Base-by-base conservation (phyloP, 441 rosid genomes). In the Biscutella laevigata region DNA sequence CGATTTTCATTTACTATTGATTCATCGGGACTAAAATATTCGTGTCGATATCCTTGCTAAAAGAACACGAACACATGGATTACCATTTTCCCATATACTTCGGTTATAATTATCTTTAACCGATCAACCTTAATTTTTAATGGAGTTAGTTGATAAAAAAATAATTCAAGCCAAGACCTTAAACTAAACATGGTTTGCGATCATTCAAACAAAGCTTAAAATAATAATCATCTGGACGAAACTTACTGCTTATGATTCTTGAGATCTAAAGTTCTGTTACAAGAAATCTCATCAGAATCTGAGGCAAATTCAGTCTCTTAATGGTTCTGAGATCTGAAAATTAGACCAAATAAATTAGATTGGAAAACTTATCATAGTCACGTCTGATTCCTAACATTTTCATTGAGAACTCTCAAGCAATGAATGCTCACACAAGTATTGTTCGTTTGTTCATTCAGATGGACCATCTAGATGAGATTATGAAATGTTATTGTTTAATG, bases 401-500 rank as follows among this genome's bases (percentile, higher is more conserved):
- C 74, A 81, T 64, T 45, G 95, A 87, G 6, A 91, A 67, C 68
- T 91, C 98, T 95, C 95, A 88, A 45, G 95, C 73, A n/a, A n/a
- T n/a, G n/a, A n/a, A n/a, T n/a, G n/a, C n/a, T n/a, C n/a, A n/a
- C n/a, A n/a, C n/a, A n/a, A n/a, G n/a, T n/a, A n/a, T n/a, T n/a
- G n/a, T n/a, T n/a, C n/a, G n/a, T n/a, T n/a, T n/a, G n/a, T n/a
- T n/a, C n/a, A n/a, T n/a, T n/a, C n/a, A n/a, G n/a, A n/a, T n/a
- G n/a, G n/a, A n/a, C n/a, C n/a, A n/a, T n/a, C n/a, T n/a, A n/a
- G n/a, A n/a, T n/a, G n/a, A n/a, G n/a, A n/a, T n/a, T n/a, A n/a
- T n/a, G n/a, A n/a, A n/a, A n/a, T n/a, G n/a, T n/a, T n/a, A n/a
- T n/a, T n/a, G n/a, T n/a, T n/a, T n/a, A n/a, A n/a, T n/a, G n/a